phyloP scores from a whole-genome alignment of 2,329 filamentous ascomycete species.

The Alternaria hordeiaustralica region DNA sequence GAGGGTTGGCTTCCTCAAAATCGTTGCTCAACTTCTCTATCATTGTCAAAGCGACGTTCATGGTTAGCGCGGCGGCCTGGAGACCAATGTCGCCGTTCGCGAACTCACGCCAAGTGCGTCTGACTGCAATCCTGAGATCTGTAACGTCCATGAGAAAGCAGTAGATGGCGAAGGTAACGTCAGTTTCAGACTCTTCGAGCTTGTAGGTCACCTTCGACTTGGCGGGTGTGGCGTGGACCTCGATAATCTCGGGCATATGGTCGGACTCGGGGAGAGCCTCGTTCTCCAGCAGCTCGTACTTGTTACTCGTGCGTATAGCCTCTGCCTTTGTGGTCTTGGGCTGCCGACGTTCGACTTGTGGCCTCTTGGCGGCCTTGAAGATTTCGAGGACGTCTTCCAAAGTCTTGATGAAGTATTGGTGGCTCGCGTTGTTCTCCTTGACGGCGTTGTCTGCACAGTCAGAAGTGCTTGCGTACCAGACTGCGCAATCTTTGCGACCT shows the following conservation, averaged over 20 bases:
- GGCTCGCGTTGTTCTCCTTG: not conserved
- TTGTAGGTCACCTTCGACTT: not conserved
- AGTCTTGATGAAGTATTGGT: not conserved
- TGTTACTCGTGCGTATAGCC: not conserved
- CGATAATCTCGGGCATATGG: not conserved
- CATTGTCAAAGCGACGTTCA: slow-evolving; percentile 35
- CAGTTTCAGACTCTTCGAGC: not conserved
- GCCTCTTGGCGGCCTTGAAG: not conserved
- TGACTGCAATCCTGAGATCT: slow-evolving; percentile 40
- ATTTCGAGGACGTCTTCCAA: not conserved
- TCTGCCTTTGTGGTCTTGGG: not conserved
- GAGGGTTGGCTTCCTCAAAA: not conserved
- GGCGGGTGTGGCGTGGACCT: not conserved
- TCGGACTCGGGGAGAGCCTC: not conserved
- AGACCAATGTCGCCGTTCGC: slow-evolving; percentile 36
- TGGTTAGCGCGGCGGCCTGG: slow-evolving; percentile 40
- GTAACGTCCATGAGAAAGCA: slow-evolving; percentile 41
- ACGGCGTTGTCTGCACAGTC: not conserved
- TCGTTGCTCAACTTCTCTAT: not conserved
- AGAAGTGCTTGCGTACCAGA: not conserved
- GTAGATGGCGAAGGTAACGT: slow-evolving; percentile 20
- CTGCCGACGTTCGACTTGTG: not conserved
- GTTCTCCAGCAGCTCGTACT: not conserved
- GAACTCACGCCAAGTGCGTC: slow-evolving; percentile 40
- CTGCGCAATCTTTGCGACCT: not conserved